Conservation (phyloP, 2,329 filamentous ascomycete genomes). For the Pseudocercospora pini-densiflorae region DNA sequence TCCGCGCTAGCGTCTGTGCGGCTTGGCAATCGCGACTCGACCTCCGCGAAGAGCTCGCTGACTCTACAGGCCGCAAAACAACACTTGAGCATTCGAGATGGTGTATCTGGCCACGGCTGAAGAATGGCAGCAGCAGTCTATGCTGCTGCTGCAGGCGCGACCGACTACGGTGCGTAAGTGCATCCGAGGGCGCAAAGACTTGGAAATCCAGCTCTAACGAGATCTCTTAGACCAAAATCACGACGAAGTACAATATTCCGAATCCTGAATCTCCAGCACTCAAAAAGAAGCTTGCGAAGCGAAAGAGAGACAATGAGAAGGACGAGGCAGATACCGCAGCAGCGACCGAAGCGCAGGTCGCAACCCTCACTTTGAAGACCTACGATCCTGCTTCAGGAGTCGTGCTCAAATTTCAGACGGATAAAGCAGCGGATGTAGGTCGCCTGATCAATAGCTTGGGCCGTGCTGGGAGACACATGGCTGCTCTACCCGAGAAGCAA, state of each 20-base stretch:
- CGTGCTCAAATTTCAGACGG: constrained; percentile 87
- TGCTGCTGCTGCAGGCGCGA: constrained; percentile 81
- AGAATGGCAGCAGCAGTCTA: constrained; percentile 89
- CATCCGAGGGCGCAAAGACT: constrained; percentile 7
- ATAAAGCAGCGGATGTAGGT: constrained; percentile 87
- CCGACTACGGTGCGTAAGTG: constrained; percentile 72
- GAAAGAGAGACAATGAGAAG: constrained; percentile 30
- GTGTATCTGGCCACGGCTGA: constrained; percentile 80
- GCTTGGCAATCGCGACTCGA: constrained; percentile 2
- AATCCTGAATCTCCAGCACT: constrained; percentile 39
- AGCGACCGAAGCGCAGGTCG: constrained; percentile 60
- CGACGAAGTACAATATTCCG: constrained; percentile 83
- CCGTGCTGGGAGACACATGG: constrained; percentile 69
- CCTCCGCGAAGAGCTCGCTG: constrained; percentile 2
- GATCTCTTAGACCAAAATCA: constrained; percentile 75
- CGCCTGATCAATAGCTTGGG: constrained; percentile 79
- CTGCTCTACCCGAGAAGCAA: constrained; percentile 49
- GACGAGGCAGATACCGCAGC: constrained; percentile 31
- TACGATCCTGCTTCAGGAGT: constrained; percentile 83
- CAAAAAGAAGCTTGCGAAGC: constrained; percentile 36
- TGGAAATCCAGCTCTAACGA: constrained; percentile 12
- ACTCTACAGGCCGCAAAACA: not conserved
- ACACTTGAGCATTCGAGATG: constrained; percentile 58
- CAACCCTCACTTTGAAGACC: constrained; percentile 82
- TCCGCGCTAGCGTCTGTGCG: not conserved